phyloP scores from a whole-genome alignment of 2,329 filamentous ascomycete genomes.

The Sarocladiaceae sp. region DNA sequence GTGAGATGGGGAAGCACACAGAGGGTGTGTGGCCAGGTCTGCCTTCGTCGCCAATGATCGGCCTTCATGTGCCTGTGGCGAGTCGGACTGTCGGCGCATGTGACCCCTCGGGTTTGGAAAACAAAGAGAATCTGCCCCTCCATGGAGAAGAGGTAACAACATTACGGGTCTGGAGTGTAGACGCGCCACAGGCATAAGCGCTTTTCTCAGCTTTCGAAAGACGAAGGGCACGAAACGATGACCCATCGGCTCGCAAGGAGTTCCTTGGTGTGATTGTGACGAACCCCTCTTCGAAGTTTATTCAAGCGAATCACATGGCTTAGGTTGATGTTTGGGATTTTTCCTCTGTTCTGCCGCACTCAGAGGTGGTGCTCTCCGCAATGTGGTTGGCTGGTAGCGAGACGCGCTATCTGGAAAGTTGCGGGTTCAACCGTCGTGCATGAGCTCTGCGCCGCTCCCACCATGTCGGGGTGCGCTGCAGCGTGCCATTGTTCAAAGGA shows the following conservation, averaged over 20 bases:
- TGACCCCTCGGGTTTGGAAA: conserved; percentile 6
- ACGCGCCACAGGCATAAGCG: background rate
- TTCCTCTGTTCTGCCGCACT: background rate
- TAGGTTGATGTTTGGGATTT: background rate
- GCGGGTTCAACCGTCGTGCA: conserved; percentile 10
- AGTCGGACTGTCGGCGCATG: background rate
- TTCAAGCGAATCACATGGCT: background rate
- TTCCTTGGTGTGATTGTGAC: conserved; percentile 3
- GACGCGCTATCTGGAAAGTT: conserved; percentile 7
- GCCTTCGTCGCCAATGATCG: background rate
- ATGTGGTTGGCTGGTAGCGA: background rate
- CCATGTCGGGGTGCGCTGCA: background rate
- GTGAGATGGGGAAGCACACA: background rate
- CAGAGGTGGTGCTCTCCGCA: background rate
- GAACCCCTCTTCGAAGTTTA: background rate
- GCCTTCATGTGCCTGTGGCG: background rate
- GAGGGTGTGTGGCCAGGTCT: background rate
- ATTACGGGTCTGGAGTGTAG: background rate
- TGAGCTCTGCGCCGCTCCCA: conserved; percentile 3
- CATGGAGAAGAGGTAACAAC: background rate
- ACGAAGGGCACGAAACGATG: background rate
- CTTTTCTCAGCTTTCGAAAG: background rate
- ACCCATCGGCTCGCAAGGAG: background rate
- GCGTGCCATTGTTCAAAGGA: too few relatives aligned
- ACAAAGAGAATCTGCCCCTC: background rate